Evolutionary conservation across 129 eudicot genomes (phyloP), one percentile per base, ranked within the genome.

Genomic region (Kitagawia praeruptora): DNA sequence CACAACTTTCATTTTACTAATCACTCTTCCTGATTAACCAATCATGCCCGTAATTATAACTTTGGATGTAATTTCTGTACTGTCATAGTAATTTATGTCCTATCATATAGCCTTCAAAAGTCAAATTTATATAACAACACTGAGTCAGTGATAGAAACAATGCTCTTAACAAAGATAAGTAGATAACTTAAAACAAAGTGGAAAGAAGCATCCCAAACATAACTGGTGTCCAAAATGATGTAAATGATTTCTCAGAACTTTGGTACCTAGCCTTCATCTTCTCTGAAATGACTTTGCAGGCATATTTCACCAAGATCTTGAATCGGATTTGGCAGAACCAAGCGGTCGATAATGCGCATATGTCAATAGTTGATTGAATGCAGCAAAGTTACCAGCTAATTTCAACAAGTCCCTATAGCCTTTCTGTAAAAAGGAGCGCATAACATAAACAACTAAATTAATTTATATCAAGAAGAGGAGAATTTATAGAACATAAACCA

Each of bases 291-390:
- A 84, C 96, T 83, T 74, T 89, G 77, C 76, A 90, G 12, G 95
- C 96, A 82, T 90, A 95, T 87, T 84, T 92, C 99, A 95, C 99
- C 99, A 95, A 38, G 96, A 80, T 81, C 85, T 89, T 44, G 97
- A 93, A 85, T 92, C 88, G 73, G 91, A 86, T 85, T 82, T 92
- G 77, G 92, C 92, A 6, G 92, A 77, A 72, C 86, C 90, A 81
- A 78, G 89, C 34, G 99, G 99, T 19, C 99, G 94, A 80, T 80
- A 88, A 83, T 95, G 99, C 61, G 97, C 92, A 78, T 88, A 92
- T 80, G 87, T 92, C 28, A 95, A 80, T 47, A 96, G 85, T 82
- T 90, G 95, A 82, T 90, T 95, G 49, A 95, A 92, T 39, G 99
- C 87, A 80, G 99, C 86, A 83, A 95, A 95, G 78, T 92, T 95